Evolutionary conservation across 257 asterid genomes (phyloP).

Genomic region (Nicotiana paniculata): DNA sequence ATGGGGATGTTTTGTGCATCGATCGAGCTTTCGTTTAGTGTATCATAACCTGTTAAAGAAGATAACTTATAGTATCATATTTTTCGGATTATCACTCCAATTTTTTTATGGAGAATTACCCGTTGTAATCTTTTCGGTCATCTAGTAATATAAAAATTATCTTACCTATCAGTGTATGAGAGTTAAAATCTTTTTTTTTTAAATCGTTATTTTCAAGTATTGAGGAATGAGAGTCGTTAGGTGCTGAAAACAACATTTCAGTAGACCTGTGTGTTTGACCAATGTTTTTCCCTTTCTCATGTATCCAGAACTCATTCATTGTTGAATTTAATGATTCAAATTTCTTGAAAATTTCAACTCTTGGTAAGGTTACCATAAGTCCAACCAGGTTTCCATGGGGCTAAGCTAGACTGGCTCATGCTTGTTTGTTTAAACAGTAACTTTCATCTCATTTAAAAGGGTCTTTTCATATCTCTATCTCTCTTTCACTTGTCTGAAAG

Average conservation of each 20-base stretch:
- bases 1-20: too few species aligned
- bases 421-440: conserved; percentile 18
- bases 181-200: too few species aligned
- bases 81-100: too few species aligned
- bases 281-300: neutral
- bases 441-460: conserved; percentile 30
- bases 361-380: neutral
- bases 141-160: too few species aligned
- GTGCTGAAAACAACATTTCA: conserved; percentile 1
- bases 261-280: neutral
- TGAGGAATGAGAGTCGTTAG: neutral
- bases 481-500: conserved; percentile 20
- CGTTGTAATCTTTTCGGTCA: too few species aligned
- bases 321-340: neutral
- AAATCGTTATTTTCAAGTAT: neutral
- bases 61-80: too few species aligned
- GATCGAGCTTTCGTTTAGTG: too few species aligned
- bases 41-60: too few species aligned
- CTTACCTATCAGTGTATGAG: too few species aligned
- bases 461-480: conserved; percentile 11
- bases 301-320: neutral
- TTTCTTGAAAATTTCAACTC: neutral
- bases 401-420: conserved; percentile 5
- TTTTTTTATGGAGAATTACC: too few species aligned
- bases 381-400: conserved; percentile 10